Percentiles rank a stretch among this genome's conserved stretches.
Conservation (phyloP, 192 early-diverging fungal species). For the Backusella australiensis region DNA sequence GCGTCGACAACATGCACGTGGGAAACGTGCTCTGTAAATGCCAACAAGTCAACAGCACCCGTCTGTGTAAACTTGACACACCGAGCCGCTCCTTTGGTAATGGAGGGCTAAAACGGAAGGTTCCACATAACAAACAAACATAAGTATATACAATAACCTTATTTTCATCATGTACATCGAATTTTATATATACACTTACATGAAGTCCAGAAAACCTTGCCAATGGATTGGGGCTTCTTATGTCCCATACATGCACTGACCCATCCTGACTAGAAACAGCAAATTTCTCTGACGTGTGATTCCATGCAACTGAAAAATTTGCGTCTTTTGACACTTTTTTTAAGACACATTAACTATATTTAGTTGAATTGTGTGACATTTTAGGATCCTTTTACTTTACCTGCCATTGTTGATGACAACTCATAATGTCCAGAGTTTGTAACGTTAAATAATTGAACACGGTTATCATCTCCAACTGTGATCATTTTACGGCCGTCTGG, state of each 20-base stretch:
- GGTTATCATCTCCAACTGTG: conserved; percentile 86
- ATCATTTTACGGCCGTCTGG: conserved; percentile 91
- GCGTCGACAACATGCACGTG: conserved; percentile 93
- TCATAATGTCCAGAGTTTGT: conserved; percentile 66
- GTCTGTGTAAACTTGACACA: conserved; percentile 93
- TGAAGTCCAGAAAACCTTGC: conserved; percentile 72
- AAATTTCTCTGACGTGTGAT: conserved; percentile 89
- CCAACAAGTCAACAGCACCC: conserved; percentile 84
- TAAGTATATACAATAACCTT: neutral
- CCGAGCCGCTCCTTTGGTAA: conserved; percentile 70
- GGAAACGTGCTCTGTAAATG: conserved; percentile 80
- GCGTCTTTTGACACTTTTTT: conserved; percentile 72
- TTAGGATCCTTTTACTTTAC: conserved; percentile 32
- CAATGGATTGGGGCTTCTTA: conserved; percentile 74
- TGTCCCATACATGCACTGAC: conserved; percentile 90
- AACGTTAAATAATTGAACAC: conserved; percentile 85
- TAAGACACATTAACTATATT: conserved; percentile 9
- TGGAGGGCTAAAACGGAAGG: conserved; percentile 45
- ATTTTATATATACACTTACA: conserved; percentile 33
- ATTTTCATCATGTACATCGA: neutral
- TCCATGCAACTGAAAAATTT: conserved; percentile 95
- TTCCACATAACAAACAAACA: neutral
- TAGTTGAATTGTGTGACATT: neutral
- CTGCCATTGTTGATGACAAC: conserved; percentile 67
- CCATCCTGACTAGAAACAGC: conserved; percentile 96